Percentiles rank a stretch among this genome's conserved stretches.
Conservation (phyloP, 768 basidiomycete species). For the Omphalotus guepiniiformis region DNA sequence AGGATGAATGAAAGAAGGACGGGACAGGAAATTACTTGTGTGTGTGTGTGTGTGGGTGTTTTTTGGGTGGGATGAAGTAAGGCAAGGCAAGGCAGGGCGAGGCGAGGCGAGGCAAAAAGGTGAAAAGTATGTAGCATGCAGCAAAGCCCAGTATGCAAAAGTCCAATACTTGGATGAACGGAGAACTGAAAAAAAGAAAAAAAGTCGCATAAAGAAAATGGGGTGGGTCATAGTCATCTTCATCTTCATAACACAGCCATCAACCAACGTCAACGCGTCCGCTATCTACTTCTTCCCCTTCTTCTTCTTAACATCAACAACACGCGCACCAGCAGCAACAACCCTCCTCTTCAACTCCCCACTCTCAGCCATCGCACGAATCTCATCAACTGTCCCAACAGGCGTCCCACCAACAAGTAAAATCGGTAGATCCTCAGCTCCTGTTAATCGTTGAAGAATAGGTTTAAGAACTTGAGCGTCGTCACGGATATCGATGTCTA, state of each 20-base stretch:
- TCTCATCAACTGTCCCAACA: constrained; percentile 47
- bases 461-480: constrained; percentile 62
- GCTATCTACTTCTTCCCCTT: constrained; percentile 17
- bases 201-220: background rate
- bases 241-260: too few relatives aligned
- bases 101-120: too few relatives aligned
- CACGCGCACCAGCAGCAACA: constrained; percentile 51
- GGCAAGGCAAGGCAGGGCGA: too few relatives aligned
- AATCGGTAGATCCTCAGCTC: constrained; percentile 51
- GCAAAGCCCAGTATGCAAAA: too few relatives aligned
- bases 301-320: constrained; percentile 50
- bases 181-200: background rate
- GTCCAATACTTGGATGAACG: too few relatives aligned
- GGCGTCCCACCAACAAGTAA: constrained; percentile 64
- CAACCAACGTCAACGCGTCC: too few relatives aligned
- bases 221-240: too few relatives aligned
- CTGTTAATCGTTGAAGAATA: constrained; percentile 59
- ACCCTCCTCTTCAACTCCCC: constrained; percentile 52
- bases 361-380: constrained; percentile 43
- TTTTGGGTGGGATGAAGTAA: too few relatives aligned
- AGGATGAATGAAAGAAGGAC: too few relatives aligned
- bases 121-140: too few relatives aligned
- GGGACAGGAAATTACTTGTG: too few relatives aligned
- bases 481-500: constrained; percentile 71
- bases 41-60: too few relatives aligned